Evolutionary conservation across 805 yeast species (phyloP), one percentile per base, ranked within the genome.

Genomic region (Yarrowia bubula): DNA sequence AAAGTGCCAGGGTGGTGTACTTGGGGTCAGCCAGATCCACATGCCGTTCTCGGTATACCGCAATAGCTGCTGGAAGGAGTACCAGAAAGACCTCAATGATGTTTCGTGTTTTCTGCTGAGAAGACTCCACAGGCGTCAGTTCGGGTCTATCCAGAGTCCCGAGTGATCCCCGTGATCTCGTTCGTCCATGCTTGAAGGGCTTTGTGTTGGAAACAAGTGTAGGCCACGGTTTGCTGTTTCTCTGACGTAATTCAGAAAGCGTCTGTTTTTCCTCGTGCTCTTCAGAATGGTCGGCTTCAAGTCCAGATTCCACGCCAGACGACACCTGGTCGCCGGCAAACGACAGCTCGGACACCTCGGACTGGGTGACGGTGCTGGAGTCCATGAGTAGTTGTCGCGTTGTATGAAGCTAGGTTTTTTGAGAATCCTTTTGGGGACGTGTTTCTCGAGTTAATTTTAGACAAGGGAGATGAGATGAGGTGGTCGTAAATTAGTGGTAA

Each of bases 301-400:
- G 64, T 8, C 64, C 64, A 2, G 64, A 43, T 44, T 58, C 64
- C 28, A 58, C 51, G 8, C 64, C 64, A 6, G 51, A 43, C 2
- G 64, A 58, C n/a, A 43, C 51, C 51, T 58, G 51, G 35, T 58
- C 64, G n/a, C 64, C 64, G 17, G 51, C 50, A 35, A 58, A 35
- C 5, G 64, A 58, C 42, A 58, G 64, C n/a, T 58, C 64, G 22
- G 64, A 58, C 13, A 55, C 47, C 38, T 55, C 61, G 47, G 61
- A 55, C 17, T 55, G 61, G 31, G 61, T 55, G 38, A 55, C 61
- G 46, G 61, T 55, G 42, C 61, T 55, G 13, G 61, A 55, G 38
- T 55, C 61, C 61, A 55, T 22, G 28, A 22, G 28, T 22, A 22
- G 28, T 22, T 22, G 28, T 22, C 28, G 28, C 28, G 28, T 22